These are phyloP conservation scores for Blastocystis sp. DNA, from an alignment of 352 stramenopile genomes.

Conservation along the genomic window DNA sequence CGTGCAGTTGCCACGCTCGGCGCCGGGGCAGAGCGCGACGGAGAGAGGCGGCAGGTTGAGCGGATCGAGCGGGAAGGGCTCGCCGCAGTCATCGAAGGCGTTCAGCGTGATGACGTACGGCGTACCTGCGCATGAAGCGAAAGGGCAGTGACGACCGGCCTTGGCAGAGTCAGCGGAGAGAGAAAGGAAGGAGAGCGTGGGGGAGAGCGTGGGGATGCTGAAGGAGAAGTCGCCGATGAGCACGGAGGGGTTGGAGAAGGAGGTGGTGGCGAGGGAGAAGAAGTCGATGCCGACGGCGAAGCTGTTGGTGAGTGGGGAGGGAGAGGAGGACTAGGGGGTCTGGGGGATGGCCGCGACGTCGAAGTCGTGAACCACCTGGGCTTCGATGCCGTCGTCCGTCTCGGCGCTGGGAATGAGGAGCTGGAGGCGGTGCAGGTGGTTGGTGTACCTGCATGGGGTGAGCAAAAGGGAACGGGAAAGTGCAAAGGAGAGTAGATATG, in stretches of 20 bases:
- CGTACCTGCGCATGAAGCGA: background rate
- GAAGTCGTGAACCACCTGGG: background rate
- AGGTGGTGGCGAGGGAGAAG: background rate
- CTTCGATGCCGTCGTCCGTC: background rate
- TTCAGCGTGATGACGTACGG: background rate
- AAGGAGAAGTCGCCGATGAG: background rate
- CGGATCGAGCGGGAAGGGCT: background rate
- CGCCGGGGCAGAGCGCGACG: background rate
- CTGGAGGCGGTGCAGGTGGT: background rate
- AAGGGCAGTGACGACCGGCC: background rate
- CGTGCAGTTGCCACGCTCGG: background rate
- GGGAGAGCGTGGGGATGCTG: background rate
- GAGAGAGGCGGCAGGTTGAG: background rate
- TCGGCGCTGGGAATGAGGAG: background rate
- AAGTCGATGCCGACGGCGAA: conserved; percentile 4
- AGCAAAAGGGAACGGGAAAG: too few relatives aligned
- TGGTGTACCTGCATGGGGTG: background rate
- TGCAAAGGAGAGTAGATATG: too few relatives aligned
- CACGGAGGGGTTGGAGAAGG: background rate
- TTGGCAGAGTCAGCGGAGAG: background rate
- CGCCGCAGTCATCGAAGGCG: background rate
- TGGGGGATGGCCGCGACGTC: background rate
- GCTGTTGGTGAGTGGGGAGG: background rate
- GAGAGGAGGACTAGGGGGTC: background rate
- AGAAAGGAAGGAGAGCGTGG: background rate